phyloP scores from a whole-genome alignment of 257 asterid genomes.

The Solanum lycopersicoides region DNA sequence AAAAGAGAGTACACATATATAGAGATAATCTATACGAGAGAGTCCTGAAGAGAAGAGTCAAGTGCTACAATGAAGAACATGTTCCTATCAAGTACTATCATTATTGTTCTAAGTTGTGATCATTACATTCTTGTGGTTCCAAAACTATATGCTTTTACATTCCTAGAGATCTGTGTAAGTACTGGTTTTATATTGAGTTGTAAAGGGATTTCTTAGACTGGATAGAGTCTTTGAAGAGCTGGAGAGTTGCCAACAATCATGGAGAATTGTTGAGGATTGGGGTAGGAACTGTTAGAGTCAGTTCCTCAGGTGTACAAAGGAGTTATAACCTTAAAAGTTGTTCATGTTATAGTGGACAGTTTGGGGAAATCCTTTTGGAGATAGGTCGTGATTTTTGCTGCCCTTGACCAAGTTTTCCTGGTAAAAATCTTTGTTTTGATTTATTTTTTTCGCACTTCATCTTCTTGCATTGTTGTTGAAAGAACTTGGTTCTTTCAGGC shows the following conservation, averaged over 20 bases:
- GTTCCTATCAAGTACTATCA: not conserved
- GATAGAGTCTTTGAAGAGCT: not conserved
- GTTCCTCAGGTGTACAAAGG: not conserved
- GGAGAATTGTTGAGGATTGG: not conserved
- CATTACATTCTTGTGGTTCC: not conserved
- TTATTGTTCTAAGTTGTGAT: not conserved
- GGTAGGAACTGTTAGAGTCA: not conserved
- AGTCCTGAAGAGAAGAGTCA: not conserved
- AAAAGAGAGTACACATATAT: not conserved
- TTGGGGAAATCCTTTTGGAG: not conserved
- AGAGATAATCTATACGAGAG: not conserved
- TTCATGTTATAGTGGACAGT: not conserved
- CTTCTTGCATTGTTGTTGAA: not conserved
- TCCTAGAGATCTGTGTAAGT: not conserved
- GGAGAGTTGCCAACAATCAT: not conserved
- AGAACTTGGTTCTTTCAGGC: not conserved
- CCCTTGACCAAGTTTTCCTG: not conserved
- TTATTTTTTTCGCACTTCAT: not conserved
- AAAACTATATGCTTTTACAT: not conserved
- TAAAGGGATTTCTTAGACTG: not conserved
- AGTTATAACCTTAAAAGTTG: not conserved
- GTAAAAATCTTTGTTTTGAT: not conserved
- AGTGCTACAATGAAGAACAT: not conserved
- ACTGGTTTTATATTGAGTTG: not conserved
- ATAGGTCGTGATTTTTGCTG: not conserved